These are phyloP conservation scores for Crocinoboletus sp. DNA, from an alignment of 1,284 basidiomycete species.

Conservation along the genomic window DNA sequence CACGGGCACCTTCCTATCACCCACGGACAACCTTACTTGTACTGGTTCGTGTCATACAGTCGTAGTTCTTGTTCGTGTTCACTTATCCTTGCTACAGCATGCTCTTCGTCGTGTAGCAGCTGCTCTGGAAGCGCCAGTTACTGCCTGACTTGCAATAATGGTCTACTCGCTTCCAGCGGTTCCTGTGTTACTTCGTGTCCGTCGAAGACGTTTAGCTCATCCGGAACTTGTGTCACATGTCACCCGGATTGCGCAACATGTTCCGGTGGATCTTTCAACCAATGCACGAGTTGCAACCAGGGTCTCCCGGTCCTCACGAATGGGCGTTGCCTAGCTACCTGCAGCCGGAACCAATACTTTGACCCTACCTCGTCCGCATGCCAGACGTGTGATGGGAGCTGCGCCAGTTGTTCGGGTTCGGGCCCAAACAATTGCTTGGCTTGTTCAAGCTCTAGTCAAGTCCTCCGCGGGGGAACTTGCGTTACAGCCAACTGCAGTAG, in stretches of 20 bases:
- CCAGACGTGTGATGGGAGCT: constrained; percentile 65
- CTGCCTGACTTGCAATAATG: constrained; percentile 66
- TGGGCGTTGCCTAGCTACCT: constrained; percentile 72
- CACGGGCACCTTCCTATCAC: constrained; percentile 62
- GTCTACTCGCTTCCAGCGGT: constrained; percentile 61
- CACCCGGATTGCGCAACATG: constrained; percentile 81
- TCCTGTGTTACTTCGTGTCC: constrained; percentile 73
- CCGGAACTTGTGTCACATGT: constrained; percentile 62
- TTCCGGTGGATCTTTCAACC: constrained; percentile 64
- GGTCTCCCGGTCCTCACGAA: constrained; percentile 64
- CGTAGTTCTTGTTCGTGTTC: constrained; percentile 5
- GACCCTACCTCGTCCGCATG: constrained; percentile 61
- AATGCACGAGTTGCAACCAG: constrained; percentile 68
- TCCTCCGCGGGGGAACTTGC: constrained; percentile 63
- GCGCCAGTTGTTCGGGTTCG: constrained; percentile 66
- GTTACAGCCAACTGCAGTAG: constrained; percentile 54
- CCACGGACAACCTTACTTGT: constrained; percentile 67
- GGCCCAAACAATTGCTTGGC: constrained; percentile 67
- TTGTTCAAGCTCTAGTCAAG: constrained; percentile 57
- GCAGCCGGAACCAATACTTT: constrained; percentile 65
- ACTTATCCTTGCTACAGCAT: constrained; percentile 44
- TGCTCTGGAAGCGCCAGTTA: constrained; percentile 62
- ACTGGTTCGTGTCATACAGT: constrained; percentile 41
- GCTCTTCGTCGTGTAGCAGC: constrained; percentile 66
- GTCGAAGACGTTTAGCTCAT: constrained; percentile 59